Base-by-base conservation (phyloP, 306 rosid species). In the Vigna radiata region DNA sequence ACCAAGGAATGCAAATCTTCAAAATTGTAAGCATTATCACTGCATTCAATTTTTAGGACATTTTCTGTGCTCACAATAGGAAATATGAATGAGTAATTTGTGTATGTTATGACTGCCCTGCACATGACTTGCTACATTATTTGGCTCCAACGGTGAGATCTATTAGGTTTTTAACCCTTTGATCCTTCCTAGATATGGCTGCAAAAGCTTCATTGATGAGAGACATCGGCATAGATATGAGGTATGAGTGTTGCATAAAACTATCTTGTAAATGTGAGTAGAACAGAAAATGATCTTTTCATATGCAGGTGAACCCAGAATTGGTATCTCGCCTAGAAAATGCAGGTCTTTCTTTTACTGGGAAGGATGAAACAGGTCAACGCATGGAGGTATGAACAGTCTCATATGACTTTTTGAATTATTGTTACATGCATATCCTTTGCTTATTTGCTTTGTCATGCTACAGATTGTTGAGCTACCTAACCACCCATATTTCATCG, bases 201-300 rank as follows among this genome's bases (percentile, higher is more conserved):
- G 81, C 83, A 87, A 80, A 83, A 68, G 48, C 68, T 92, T 70
- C 85, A 83, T 88, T 68, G 93, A 90, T 58, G 97, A 92, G 86
- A 89, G 97, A 59, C 97, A 92, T 70, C 87, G 97, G 31, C 97
- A 92, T 70, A 92, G 97, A 92, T 92, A 88, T 23, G 97, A 92
- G 96, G 97, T 90, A 84, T 72, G 36, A 72, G 37, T 43, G 16
- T 31, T 63, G 77, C 70, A 25, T 64, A 43, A 8, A 36, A 23
- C 76, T 71, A 59, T 65, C 50, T 8, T 31, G 47, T 29, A 29
- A 55, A 67, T 56, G 6, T 17, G 15, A 19, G 25, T 64, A 19
- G 75, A 76, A 14, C 64, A 39, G 77, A 82, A 53, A 80, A 75
- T 79, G 68, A 79, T 73, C 47, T 43, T 25, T 8, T 75, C 61